Evolutionary conservation across 345 rosid genomes (phyloP).

Genomic region (Hypericum perforatum): DNA sequence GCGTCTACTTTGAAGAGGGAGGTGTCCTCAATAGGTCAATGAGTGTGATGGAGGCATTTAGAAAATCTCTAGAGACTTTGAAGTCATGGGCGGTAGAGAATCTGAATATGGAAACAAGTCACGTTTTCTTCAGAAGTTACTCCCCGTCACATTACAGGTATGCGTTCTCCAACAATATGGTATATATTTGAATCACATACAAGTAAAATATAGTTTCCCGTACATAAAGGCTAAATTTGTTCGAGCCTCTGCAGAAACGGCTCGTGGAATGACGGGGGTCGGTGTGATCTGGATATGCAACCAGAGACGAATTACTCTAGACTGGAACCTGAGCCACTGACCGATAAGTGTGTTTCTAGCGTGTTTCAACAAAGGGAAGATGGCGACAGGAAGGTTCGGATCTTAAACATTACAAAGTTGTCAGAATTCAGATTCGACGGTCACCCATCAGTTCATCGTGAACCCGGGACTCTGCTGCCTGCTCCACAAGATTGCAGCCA

Average conservation of each 20-base stretch:
- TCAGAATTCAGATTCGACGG: slow-evolving; percentile 53
- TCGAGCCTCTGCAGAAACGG: slow-evolving; percentile 43
- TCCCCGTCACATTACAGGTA: slow-evolving; percentile 80
- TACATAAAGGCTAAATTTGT: not conserved
- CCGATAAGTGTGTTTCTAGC: slow-evolving; percentile 39
- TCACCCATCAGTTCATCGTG: too few relatives aligned
- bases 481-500: too few relatives aligned
- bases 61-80: slow-evolving; percentile 54
- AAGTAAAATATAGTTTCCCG: too few relatives aligned
- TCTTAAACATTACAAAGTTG: slow-evolving; percentile 63
- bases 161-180: slow-evolving; percentile 3
- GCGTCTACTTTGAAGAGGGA: slow-evolving; percentile 56
- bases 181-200: too few relatives aligned
- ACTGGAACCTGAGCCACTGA: slow-evolving; percentile 41
- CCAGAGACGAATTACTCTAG: slow-evolving; percentile 38
- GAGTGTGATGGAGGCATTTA: slow-evolving; percentile 59
- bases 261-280: slow-evolving; percentile 65
- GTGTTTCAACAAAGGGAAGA: slow-evolving; percentile 38
- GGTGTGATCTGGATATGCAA: slow-evolving; percentile 45
- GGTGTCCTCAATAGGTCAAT: slow-evolving; percentile 50
- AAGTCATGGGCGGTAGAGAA: slow-evolving; percentile 46
- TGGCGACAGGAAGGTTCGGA: slow-evolving; percentile 35
- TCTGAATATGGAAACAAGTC: slow-evolving; percentile 38
- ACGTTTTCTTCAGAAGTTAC: slow-evolving; percentile 63
- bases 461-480: too few relatives aligned